Evolutionary conservation across 345 rosid species (phyloP).

Genomic region (Eucalyptus victrix): DNA sequence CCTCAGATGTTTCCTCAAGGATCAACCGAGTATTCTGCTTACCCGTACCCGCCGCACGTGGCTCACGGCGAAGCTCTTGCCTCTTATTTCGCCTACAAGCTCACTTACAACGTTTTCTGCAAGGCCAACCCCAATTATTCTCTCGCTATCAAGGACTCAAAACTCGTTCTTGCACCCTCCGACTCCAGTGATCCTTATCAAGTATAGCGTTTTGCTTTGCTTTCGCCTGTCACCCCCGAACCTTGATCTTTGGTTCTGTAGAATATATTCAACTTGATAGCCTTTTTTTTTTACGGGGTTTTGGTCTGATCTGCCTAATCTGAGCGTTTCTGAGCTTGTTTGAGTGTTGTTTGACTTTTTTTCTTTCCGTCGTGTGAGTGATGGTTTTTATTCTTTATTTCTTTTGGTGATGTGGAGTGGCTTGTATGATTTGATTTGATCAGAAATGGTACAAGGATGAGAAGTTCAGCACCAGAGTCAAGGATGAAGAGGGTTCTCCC

Average conservation of each 20-base stretch:
- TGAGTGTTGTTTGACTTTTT: not conserved
- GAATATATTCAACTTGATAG: not conserved
- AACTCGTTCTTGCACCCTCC: conserved; percentile 48
- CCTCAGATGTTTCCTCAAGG: conserved; percentile 26
- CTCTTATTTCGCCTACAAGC: conserved; percentile 29
- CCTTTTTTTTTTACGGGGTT: not conserved
- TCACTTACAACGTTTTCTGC: conserved; percentile 42
- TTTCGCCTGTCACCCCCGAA: not conserved
- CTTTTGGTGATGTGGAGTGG: not conserved
- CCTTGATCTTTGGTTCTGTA: not conserved
- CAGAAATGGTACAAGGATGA: conserved; percentile 92
- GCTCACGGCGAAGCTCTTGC: conserved; percentile 4
- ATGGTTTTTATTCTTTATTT: not conserved
- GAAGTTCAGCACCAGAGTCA: conserved; percentile 71
- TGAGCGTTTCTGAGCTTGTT: not conserved
- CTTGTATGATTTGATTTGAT: not conserved
- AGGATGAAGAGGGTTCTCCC: conserved; percentile 72
- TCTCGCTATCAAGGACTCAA: conserved; percentile 48
- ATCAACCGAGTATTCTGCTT: conserved; percentile 6
- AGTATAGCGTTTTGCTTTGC: conserved; percentile 5
- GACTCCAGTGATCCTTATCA: conserved; percentile 51
- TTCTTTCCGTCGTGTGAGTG: not conserved
- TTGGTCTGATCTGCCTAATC: not conserved
- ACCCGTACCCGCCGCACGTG: conserved; percentile 12
- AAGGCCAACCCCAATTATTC: conserved; percentile 48